A percentile compares a stretch with the other conserved stretches of the same genome.
Conservation (phyloP, 805 yeast genomes). For the Tetrapisispora iriomotensis region DNA sequence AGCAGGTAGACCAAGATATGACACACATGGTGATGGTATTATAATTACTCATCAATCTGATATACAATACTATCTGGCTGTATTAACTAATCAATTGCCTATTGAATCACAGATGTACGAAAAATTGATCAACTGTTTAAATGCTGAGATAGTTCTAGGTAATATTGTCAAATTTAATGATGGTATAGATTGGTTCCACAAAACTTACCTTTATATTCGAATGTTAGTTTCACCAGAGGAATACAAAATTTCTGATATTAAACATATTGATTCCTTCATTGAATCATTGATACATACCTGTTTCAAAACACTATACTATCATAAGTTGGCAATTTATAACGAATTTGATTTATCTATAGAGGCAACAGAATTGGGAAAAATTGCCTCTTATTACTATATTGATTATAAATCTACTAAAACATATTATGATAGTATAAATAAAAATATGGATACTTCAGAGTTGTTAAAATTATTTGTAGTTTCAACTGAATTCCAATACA, state of each 20-base stretch:
- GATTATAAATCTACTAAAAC: slow-evolving; percentile 60
- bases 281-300: slow-evolving; percentile 72
- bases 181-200: slow-evolving; percentile 72
- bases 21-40: slow-evolving; percentile 85
- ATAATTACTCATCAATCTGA: slow-evolving; percentile 82
- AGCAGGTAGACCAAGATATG: slow-evolving; percentile 95
- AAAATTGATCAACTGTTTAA: slow-evolving; percentile 60
- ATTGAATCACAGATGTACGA: slow-evolving; percentile 81
- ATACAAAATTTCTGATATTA: slow-evolving; percentile 68
- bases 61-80: slow-evolving; percentile 78
- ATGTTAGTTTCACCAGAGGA: slow-evolving; percentile 63
- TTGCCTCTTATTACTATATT: slow-evolving; percentile 83
- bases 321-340: slow-evolving; percentile 55
- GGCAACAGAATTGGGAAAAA: slow-evolving; percentile 65
- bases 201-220: slow-evolving; percentile 69
- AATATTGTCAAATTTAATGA: slow-evolving; percentile 49
- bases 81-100: slow-evolving; percentile 84
- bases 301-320: slow-evolving; percentile 43
- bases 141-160: slow-evolving; percentile 82
- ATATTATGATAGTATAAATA: slow-evolving; percentile 53
- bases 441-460: slow-evolving; percentile 62
- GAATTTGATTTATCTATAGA: slow-evolving; percentile 36
- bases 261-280: slow-evolving; percentile 45
- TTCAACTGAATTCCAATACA: slow-evolving; percentile 76
- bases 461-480: slow-evolving; percentile 64